These are phyloP conservation scores for Calonectria ilicicola DNA, from an alignment of 2,329 filamentous ascomycete species.

Conservation along the genomic window DNA sequence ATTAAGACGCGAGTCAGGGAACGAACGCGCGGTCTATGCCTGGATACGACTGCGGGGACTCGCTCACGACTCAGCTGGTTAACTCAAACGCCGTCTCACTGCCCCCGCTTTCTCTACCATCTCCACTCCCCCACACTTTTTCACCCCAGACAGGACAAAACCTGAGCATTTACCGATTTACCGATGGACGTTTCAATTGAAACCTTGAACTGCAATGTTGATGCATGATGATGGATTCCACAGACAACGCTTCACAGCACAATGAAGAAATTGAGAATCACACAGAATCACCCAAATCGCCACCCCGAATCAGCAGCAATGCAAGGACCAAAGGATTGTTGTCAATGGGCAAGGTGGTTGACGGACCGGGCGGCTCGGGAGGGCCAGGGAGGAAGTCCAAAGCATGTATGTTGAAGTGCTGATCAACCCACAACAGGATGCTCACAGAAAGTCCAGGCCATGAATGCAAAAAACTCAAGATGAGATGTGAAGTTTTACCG, in stretches of 20 bases:
- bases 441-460: constrained; percentile 8
- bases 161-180: constrained; percentile 26
- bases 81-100: neutral
- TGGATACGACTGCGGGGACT: neutral
- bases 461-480: constrained; percentile 31
- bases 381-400: constrained; percentile 28
- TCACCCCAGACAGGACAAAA: constrained; percentile 11
- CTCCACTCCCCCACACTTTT: constrained; percentile 8
- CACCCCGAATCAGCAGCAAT: neutral
- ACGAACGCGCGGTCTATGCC: neutral
- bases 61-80: neutral
- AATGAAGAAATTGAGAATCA: neutral
- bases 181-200: constrained; percentile 2
- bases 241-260: neutral
- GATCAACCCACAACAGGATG: neutral
- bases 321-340: constrained; percentile 1
- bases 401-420: constrained; percentile 16
- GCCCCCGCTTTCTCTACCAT: constrained; percentile 17
- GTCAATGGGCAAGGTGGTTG: constrained; percentile 4
- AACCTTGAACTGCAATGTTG: neutral
- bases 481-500: constrained; percentile 29
- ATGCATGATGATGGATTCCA: constrained; percentile 3
- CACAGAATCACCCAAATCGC: neutral
- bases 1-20: neutral
- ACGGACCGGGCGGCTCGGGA: constrained; percentile 2